Base-by-base conservation (phyloP, 2,329 filamentous ascomycete genomes). In the Blastomyces silverae region DNA sequence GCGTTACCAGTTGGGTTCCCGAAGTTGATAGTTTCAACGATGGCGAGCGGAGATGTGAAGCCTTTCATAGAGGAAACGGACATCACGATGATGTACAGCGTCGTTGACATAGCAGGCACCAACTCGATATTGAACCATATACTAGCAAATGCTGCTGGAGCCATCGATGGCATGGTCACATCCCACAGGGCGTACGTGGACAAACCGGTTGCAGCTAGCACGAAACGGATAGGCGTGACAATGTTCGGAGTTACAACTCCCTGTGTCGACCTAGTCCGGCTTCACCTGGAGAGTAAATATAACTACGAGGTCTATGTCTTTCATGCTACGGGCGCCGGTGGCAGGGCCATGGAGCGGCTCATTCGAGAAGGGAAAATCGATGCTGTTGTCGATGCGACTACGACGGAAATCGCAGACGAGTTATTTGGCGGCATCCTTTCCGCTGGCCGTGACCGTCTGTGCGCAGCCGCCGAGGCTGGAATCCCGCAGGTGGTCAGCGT, bases 211-310 rank as follows among this genome's bases (percentile, higher is more conserved):
- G 66, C 42, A 46, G 68, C 63, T 56, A 25, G 67, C 10, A 81
- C 79, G 69, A 82, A 80, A 64, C 77, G 82, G 0, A 78, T 90
- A 7, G 88, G 82, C 0, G 82, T 90, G 31, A 89, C 87, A 1
- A 90, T 90, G 88, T 90, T 90, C 70, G 88, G 88, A 1, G 87
- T 90, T 7, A 91, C 88, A 0, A 90, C 87, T 0, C 86, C 87
- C 0, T 84, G 83, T 13, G 87, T 87, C 0, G 83, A 87, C 58
- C 75, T 73, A 0, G 82, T 87, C 1, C 80, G 85, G 0, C 69
- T 73, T 1, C 74, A 82, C 57, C 78, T 89, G 10, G 59, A 50
- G 20, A 34, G 61, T 53, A 53, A 62, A 15, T 10, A 64, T 63
- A 37, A 62, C 17, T 64, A 59, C 42, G 63, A 66, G 28, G 55